Evolutionary conservation across 2,329 filamentous ascomycete genomes (phyloP), one percentile per base, ranked within the genome.

Genomic region (Colletotrichum caudatum): DNA sequence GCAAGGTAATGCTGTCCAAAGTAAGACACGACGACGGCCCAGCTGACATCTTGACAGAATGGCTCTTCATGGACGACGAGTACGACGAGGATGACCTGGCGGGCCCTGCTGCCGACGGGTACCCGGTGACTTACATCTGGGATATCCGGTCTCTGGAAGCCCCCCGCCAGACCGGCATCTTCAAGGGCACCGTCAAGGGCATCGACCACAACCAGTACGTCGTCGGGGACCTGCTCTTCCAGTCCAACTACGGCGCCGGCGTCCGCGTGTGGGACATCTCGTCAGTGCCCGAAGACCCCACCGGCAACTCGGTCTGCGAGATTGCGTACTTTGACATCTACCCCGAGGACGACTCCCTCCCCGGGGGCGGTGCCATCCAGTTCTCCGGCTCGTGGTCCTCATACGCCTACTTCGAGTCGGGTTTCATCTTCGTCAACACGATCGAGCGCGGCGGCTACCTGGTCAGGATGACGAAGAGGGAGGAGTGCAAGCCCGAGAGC

Each of bases 71-170:
- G 37, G 85, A 87, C 74, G 85, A 87, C 73, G 85, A 87, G 74
- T 81, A 84, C 68, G 85, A 88, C 74, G 86, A 88, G 76, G 75
- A 78, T 16, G 78, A 84, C 33, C 72, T 74, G 6, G 77, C 79
- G 5, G 83, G 81, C 14, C 77, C 79, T 1, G 84, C 80, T 1
- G 78, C 78, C 1, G 80, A 85, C 41, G 81, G 82, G 0, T 84
- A 80, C 74, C 82, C 85, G 2, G 82, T 84, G 46, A 84, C 84
- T 0, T 87, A 86, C 76, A 84, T 87, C 76, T 86, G 84, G 80
- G 82, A 86, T 75, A 84, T 86, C 73, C 76, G 77, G 23, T 77
- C 77, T 16, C 81, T 86, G 33, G 80, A 82, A 39, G 75, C 75
- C 0, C 84, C 84, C 3, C 81, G 80, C 64, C 79, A 84, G 64